Evolutionary conservation across 176 grass and related monocot species (phyloP).

Genomic region (Oryza brachyantha): DNA sequence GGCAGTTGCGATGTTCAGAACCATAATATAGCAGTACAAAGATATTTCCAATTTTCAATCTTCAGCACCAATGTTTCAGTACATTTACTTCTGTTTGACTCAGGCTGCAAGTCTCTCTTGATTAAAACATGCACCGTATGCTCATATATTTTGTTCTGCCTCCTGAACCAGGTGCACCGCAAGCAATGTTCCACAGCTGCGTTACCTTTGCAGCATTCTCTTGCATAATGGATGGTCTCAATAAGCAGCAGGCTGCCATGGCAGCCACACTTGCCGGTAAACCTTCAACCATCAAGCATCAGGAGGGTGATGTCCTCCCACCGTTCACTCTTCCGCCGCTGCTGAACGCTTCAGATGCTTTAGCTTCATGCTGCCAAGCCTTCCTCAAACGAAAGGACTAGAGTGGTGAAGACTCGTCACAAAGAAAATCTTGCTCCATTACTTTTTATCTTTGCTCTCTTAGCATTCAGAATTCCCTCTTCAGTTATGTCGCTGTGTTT

Average conservation of each 20-base stretch:
- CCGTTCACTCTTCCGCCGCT: conserved; percentile 66
- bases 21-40: background rate
- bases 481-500: background rate
- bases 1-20: background rate
- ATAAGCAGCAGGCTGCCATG: conserved; percentile 75
- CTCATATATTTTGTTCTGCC: conserved; percentile 10
- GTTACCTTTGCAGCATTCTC: conserved; percentile 81
- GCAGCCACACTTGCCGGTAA: conserved; percentile 20
- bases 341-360: conserved; percentile 47
- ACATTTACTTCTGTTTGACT: background rate
- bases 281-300: background rate
- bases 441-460: background rate
- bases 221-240: conserved; percentile 81
- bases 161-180: conserved; percentile 56
- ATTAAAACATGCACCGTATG: background rate
- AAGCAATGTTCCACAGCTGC: conserved; percentile 76
- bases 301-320: conserved; percentile 35
- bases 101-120: background rate
- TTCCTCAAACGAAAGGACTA: conserved; percentile 45
- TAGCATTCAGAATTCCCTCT: background rate
- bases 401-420: background rate
- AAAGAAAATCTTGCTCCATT: background rate
- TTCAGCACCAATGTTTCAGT: background rate
- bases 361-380: conserved; percentile 54
- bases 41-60: conserved; percentile 1